Evolutionary conservation across 768 basidiomycete genomes (phyloP), one percentile per base, ranked within the genome.

Genomic region (Austroboletus festivus): DNA sequence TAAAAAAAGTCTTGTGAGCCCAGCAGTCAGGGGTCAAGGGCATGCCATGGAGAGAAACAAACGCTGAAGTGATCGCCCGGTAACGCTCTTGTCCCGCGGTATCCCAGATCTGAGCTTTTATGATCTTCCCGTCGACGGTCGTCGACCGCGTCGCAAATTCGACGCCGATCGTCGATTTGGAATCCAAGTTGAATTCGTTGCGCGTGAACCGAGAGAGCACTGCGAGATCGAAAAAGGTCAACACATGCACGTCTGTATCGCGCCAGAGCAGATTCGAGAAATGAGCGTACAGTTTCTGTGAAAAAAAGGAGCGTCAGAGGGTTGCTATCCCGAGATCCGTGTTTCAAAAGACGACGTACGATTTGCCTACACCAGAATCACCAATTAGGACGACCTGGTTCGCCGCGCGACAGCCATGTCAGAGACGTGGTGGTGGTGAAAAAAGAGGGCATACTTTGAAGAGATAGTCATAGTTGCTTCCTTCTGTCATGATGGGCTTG

Each of bases 181-280:
- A 93, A 66, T 98, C 96, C 58, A 95, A 80, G 76, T 94, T 96
- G 83, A 99, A 99, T 72, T 98, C 94, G 66, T 97, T 97, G 60
- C 94, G 86, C 58, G 96, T 99, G 82, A 99, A 99, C 65, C 96
- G 93, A 73, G 93, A 95, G 68, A 99, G 93, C 72, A 99, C 96
- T 99, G 24, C 5, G 0, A 21, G 15, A 28, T 28, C 28, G n/a
- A n/a, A 28, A 5, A 6, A 5, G 28, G 5, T 28, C 28, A 28
- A 28, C 28, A 5, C 5, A 28, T 12, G 12, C 28, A 12, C 28
- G 7, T 5, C 28, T 5, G 12, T 5, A 28, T 12, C 28, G 28
- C 28, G n/a, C 12, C 28, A 28, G 28, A 28, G 28, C 5, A 28
- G 28, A 28, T n/a, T 24, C 10, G 34, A 39, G 16, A 13, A 12